Base-by-base conservation (phyloP, 257 asterid genomes). In the Rubia yunnanensis region DNA sequence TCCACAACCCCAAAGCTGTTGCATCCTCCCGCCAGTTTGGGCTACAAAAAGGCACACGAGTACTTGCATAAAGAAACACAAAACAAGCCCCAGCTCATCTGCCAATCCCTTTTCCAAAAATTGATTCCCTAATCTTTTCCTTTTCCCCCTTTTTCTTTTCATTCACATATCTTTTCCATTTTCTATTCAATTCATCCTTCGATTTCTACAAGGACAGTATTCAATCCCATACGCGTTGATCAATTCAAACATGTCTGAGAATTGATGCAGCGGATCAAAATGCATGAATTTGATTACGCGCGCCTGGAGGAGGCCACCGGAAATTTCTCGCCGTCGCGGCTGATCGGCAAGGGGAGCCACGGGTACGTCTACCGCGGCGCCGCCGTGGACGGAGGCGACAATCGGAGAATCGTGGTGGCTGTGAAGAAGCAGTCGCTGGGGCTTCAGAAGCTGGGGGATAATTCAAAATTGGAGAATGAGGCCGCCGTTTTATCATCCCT, bases 301-400 rank as follows among this genome's bases (percentile, higher is more conserved):
- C 82, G 82, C 48, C 79, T 89, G 7, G 87, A 74, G 65, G 73
- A 32, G 15, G 86, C 94, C 11, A 85, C 96, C 0, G 73, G 75
- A 0, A 70, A 74, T 34, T 89, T 89, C 83, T 81, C 89, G 7
- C 73, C 73, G 17, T 77, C 89, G 36, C 72, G 71, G 34, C 32
- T 89, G 1, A 70, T 86, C 66, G 95, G 96, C 53, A 86, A 83
- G 76, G 96, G 96, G 20, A 85, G 96, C 83, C 96, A 89, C 61
- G 96, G 96, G 18, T 60, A 58, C 38, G 87, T 89, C 1, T 89
- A 86, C 73, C 64, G 44, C 67, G 95, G 84, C 4, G 39, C 64
- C 23, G 78, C 87, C 39, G 65, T 60, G 24, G 78, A 83, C 60
- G 84, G 84, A 14, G 22, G 27, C 46, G 24, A 11, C 1, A 8